phyloP scores from a whole-genome alignment of 495 filamentous ascomycete genomes.

The Lepidopterella palustris region DNA sequence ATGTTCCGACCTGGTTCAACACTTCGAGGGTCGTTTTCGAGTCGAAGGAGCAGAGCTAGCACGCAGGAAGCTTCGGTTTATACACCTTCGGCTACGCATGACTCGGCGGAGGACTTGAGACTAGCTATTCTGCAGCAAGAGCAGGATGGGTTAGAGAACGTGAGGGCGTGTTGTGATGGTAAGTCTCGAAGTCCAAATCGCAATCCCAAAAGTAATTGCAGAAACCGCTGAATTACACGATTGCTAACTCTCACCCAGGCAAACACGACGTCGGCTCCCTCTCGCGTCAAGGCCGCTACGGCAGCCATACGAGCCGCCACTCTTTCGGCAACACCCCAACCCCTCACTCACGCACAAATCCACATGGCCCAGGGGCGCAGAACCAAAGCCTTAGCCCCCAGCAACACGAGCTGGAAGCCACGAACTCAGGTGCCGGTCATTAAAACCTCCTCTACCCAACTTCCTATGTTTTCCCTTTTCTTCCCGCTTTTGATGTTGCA shows the following conservation, averaged over 20 bases:
- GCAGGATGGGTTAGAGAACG: constrained; percentile 75
- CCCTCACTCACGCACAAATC: constrained; percentile 17
- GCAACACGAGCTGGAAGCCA: constrained; percentile 11
- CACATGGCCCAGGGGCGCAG: neutral
- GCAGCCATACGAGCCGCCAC: constrained; percentile 10
- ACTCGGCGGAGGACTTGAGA: constrained; percentile 74
- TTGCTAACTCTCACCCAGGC: constrained; percentile 44
- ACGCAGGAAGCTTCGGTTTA: constrained; percentile 49
- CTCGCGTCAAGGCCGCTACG: constrained; percentile 17
- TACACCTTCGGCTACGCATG: constrained; percentile 61
- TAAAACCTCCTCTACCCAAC: constrained; percentile 5
- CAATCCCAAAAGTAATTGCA: neutral
- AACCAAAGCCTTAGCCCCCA: constrained; percentile 1
- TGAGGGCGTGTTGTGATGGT: constrained; percentile 97
- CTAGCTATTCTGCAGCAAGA: constrained; percentile 64
- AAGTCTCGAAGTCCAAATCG: constrained; percentile 36
- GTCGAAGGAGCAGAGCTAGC: constrained; percentile 26
- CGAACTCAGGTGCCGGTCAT: constrained; percentile 6
- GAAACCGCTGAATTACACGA: neutral
- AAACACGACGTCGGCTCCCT: constrained; percentile 66
- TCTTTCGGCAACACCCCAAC: constrained; percentile 13
- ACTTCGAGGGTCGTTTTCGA: constrained; percentile 29
- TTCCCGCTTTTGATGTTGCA: neutral
- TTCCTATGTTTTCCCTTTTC: constrained; percentile 12
- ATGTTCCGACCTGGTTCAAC: constrained; percentile 16